Base-by-base conservation (phyloP, 306 rosid species). In the Mimosa pudica region DNA sequence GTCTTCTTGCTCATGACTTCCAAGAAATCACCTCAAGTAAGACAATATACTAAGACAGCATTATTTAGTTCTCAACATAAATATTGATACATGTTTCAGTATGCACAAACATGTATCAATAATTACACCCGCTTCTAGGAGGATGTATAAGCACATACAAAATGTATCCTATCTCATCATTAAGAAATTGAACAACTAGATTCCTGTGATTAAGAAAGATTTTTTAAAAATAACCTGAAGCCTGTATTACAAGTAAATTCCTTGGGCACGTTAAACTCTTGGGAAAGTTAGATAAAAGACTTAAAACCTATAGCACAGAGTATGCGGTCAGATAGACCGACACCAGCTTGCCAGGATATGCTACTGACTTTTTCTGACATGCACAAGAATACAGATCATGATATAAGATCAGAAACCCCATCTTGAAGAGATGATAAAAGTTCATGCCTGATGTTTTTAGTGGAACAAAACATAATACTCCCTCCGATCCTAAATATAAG, bases 11-110 rank as follows among this genome's bases (percentile, higher is more conserved):
- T n/a, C 78, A 76, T 13, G 33, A 61, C 63, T 75, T 74, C 32
- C 36, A 75, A 75, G n/a, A 73, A 72, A 76, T 62, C 20, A 57
- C 57, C 81, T 46, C 61, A 36, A 74, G 76, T 44, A 44, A 69
- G 71, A 77, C 57, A 78, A 69, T 58, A 33, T 65, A 62, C 60
- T 10, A 44, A 33, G 3, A 70, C 65, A 62, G 41, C n/a, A 61
- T 54, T 66, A 66, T 58, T 73, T 80, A 6, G 47, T 84, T 80
- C 62, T 45, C 35, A 61, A 41, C 35, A 71, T 35, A 46, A 52
- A 65, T 30, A 65, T 47, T 48, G 35, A 41, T 24, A 60, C 68
- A 32, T 3, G 49, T 45, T 65, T 65, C 10, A 35, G 73, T 41
- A 36, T 24, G 38, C 41, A 61, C 24, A 47, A 46, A 35, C 60